Percentiles rank a stretch among this genome's conserved stretches.
These are phyloP conservation scores for Boechera divaricarpa DNA, from an alignment of 345 rosid species.

Conservation along the genomic window DNA sequence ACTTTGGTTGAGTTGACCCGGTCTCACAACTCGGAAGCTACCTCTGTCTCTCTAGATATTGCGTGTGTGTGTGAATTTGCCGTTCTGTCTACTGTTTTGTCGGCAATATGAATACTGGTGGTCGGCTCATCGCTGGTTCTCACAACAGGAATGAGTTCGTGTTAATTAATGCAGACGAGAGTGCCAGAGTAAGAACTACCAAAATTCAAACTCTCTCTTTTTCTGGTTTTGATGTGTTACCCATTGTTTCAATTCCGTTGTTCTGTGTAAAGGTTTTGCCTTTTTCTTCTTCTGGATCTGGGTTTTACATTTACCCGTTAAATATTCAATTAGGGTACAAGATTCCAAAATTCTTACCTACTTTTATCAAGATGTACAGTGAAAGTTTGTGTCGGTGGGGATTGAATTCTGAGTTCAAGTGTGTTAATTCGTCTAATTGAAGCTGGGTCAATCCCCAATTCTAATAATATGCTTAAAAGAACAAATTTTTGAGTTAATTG, in stretches of 20 bases:
- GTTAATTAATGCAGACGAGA: slow-evolving; percentile 81
- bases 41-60: slow-evolving; percentile 4
- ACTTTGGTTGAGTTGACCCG: slow-evolving; percentile 24
- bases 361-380: slow-evolving; percentile 7
- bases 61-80: slow-evolving; percentile 18
- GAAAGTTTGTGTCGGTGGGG: slow-evolving; percentile 39
- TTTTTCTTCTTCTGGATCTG: slow-evolving; percentile 38
- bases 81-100: neutral
- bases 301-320: slow-evolving; percentile 15
- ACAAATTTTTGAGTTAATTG: neutral
- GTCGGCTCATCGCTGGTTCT: slow-evolving; percentile 90
- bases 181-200: slow-evolving; percentile 60
- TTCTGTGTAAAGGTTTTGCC: slow-evolving; percentile 26
- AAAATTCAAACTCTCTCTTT: neutral
- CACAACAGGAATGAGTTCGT: slow-evolving; percentile 90
- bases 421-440: neutral
- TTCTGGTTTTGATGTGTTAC: neutral
- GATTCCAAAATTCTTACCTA: neutral
- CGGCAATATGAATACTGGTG: slow-evolving; percentile 65
- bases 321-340: slow-evolving; percentile 7
- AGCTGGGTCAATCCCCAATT: neutral
- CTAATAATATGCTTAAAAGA: neutral
- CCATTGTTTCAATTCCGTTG: slow-evolving; percentile 18
- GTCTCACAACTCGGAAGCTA: slow-evolving; percentile 8
- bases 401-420: neutral